phyloP scores from a whole-genome alignment of 768 basidiomycete species.

The Obba rivulosa region DNA sequence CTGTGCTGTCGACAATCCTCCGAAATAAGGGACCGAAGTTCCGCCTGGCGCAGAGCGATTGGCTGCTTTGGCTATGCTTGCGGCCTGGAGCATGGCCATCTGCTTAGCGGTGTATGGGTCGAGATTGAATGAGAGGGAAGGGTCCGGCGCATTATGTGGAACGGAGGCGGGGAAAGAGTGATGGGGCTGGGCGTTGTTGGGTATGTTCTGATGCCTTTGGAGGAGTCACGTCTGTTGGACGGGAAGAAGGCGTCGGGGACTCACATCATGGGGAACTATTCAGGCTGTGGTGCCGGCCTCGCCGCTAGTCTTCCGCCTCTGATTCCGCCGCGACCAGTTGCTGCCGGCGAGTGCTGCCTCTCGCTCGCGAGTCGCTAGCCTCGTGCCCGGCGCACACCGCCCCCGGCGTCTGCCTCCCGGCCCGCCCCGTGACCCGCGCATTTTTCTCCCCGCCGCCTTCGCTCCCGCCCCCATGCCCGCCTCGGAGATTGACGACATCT shows the following conservation, averaged over 20 bases:
- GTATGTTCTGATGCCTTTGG: conserved; percentile 14
- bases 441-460: conserved; percentile 8
- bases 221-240: not conserved
- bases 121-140: conserved; percentile 36
- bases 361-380: not conserved
- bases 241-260: not conserved
- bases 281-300: no score
- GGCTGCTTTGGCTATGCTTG: conserved; percentile 52
- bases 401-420: not conserved
- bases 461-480: conserved; percentile 32
- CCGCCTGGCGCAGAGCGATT: conserved; percentile 41
- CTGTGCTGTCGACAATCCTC: conserved; percentile 40
- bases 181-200: conserved; percentile 9
- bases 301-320: conserved; percentile 1
- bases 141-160: conserved; percentile 3
- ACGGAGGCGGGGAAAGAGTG: conserved; percentile 1
- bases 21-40: conserved; percentile 66
- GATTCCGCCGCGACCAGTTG: not conserved
- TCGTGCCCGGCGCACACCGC: not conserved
- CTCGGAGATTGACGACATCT: conserved; percentile 87
- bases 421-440: conserved; percentile 2
- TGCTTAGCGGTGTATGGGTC: conserved; percentile 73
- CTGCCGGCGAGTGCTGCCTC: not conserved
- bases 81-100: conserved; percentile 71
- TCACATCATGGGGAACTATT: not conserved